Evolutionary conservation across 352 stramenopile species (phyloP).

Genomic region (Pythium brachiatum): DNA sequence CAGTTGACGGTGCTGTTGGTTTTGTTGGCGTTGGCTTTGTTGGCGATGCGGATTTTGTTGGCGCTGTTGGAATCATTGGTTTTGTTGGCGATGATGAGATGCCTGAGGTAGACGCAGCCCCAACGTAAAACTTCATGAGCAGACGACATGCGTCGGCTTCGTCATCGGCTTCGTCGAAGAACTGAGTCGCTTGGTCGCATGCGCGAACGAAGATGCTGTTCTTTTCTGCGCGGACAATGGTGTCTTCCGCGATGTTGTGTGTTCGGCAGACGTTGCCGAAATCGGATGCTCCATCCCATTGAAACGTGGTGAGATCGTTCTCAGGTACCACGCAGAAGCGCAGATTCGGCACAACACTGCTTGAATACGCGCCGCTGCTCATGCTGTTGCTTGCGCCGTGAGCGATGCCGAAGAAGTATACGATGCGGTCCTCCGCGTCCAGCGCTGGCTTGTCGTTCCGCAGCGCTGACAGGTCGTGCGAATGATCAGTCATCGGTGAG

Average conservation of each 20-base stretch:
- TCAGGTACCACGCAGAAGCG: conserved; percentile 45
- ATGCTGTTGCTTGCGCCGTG: conserved; percentile 31
- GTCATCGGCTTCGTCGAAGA: conserved; percentile 26
- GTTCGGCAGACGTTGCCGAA: conserved; percentile 41
- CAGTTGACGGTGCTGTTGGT: not conserved
- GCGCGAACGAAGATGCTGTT: conserved; percentile 51
- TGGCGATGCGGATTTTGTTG: not conserved
- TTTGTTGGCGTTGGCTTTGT: not conserved
- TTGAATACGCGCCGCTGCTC: conserved; percentile 8
- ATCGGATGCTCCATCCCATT: conserved; percentile 25
- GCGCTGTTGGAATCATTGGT: not conserved
- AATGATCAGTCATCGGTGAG: conserved; percentile 37
- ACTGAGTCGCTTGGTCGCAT: conserved; percentile 46
- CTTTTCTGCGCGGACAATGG: conserved; percentile 33
- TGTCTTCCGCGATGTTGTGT: conserved; percentile 34
- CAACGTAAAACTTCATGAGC: conserved; percentile 25
- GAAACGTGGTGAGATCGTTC: conserved; percentile 34
- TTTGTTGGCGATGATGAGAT: not conserved
- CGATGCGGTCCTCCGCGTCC: conserved; percentile 65
- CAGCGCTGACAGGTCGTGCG: conserved; percentile 47
- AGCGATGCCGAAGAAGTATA: conserved; percentile 79
- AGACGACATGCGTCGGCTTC: conserved; percentile 26
- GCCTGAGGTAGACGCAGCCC: not conserved
- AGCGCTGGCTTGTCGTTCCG: conserved; percentile 46
- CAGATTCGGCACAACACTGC: conserved; percentile 39